phyloP scores from a whole-genome alignment of 805 yeast species.

The Lipomyces orientalis region DNA sequence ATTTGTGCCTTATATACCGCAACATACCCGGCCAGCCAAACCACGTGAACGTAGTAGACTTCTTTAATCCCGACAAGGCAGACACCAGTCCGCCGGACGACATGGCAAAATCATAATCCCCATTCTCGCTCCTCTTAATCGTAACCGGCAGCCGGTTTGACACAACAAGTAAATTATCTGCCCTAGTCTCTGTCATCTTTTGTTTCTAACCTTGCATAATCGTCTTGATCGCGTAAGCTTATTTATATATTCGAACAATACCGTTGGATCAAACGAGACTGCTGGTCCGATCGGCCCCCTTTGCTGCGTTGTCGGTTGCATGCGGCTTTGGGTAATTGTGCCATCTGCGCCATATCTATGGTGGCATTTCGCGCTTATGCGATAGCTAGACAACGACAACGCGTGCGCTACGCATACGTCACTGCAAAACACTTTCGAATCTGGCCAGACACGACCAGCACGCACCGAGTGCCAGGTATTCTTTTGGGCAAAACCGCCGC shows the following conservation, averaged over 20 bases:
- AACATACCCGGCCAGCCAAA: conserved; percentile 90
- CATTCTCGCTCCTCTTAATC: conserved; percentile 65
- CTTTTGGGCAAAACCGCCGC: no score
- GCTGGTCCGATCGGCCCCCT: no score
- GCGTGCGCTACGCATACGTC: no score
- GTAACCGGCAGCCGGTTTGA: conserved; percentile 97
- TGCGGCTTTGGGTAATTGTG: no score
- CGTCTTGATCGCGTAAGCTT: background rate
- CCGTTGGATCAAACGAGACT: background rate
- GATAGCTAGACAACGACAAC: no score
- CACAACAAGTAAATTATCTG: conserved; percentile 74
- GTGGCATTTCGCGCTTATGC: no score
- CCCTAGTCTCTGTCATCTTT: background rate
- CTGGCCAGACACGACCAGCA: no score
- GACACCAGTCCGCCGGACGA: conserved; percentile 98
- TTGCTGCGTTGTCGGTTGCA: no score
- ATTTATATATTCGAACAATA: background rate
- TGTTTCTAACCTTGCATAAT: background rate
- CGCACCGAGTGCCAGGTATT: no score
- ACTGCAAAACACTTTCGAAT: no score
- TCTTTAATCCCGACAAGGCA: conserved; percentile 89
- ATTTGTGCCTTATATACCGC: background rate
- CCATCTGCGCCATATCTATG: no score
- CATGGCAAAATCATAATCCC: conserved; percentile 82
- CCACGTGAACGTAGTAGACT: conserved; percentile 88